Conservation (phyloP, 352 stramenopile species). For the Pythium phragmiticola region DNA sequence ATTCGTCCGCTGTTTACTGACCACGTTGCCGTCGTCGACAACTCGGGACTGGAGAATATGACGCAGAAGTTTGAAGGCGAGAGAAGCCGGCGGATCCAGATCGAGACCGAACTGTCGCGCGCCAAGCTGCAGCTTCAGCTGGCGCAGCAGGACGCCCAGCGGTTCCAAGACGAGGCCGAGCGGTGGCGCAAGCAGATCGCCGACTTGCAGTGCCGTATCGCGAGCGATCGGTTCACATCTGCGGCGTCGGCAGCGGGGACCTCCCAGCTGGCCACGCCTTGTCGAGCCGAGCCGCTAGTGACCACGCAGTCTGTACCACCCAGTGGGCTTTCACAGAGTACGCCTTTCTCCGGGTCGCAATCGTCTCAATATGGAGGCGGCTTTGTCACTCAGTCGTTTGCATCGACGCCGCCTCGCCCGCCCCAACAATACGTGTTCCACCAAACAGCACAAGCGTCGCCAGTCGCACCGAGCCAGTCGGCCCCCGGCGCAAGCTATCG, state of each 20-base stretch:
- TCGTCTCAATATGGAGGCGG: background rate
- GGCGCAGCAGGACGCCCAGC: constrained; percentile 24
- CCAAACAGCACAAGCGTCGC: background rate
- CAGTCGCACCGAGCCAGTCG: background rate
- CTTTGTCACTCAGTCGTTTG: background rate
- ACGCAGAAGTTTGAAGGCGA: constrained; percentile 59
- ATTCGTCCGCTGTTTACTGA: constrained; percentile 65
- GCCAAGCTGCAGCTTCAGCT: constrained; percentile 42
- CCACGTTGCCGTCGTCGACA: constrained; percentile 76
- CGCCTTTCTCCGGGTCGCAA: background rate
- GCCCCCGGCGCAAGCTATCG: constrained; percentile 36
- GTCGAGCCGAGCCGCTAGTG: background rate
- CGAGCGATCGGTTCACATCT: constrained; percentile 24
- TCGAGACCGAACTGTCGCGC: constrained; percentile 47
- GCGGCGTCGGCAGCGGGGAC: background rate
- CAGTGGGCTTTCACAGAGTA: background rate
- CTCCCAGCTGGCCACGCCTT: background rate
- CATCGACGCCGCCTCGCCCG: background rate
- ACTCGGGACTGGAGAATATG: constrained; percentile 57
- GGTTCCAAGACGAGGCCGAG: constrained; percentile 27
- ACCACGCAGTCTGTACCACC: background rate
- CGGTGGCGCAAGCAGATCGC: constrained; percentile 34
- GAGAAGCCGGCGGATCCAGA: constrained; percentile 38
- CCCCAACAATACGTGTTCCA: background rate
- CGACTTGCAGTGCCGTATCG: constrained; percentile 28